Conservation (phyloP, 176 grass and related monocot species). For the Melocanna baccifera region DNA sequence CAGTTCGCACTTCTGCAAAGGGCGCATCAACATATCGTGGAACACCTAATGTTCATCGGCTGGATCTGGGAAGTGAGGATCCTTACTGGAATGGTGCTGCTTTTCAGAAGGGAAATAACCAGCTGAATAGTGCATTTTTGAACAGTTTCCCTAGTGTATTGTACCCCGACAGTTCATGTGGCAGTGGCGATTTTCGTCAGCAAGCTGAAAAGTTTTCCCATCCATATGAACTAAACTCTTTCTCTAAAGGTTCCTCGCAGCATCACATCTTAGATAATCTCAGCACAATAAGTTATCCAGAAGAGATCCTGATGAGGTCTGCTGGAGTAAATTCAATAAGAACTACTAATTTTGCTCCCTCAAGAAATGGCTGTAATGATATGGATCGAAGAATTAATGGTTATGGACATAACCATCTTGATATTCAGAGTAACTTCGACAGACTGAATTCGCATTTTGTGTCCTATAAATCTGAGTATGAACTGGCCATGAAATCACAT, state of each 20-base stretch:
- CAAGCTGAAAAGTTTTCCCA: constrained; percentile 26
- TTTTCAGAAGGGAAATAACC: constrained; percentile 25
- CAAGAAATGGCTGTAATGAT: constrained; percentile 21
- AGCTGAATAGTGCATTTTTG: constrained; percentile 11
- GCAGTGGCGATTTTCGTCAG: constrained; percentile 15
- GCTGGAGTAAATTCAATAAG: constrained; percentile 25
- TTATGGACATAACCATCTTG: constrained; percentile 1
- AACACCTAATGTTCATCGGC: constrained; percentile 14
- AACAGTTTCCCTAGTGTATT: constrained; percentile 26
- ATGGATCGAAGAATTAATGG: constrained; percentile 16
- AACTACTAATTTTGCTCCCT: constrained; percentile 23
- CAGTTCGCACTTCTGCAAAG: background rate
- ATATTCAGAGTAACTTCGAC: constrained; percentile 24
- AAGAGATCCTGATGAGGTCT: constrained; percentile 31
- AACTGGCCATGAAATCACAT: background rate
- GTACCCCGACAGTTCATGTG: constrained; percentile 37
- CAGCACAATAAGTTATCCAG: constrained; percentile 9
- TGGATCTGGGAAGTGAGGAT: constrained; percentile 17
- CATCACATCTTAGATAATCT: constrained; percentile 24
- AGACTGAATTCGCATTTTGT: background rate
- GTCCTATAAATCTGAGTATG: constrained; percentile 17
- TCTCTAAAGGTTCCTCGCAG: background rate
- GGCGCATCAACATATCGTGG: constrained; percentile 22
- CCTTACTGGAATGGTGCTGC: constrained; percentile 18
- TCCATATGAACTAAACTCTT: constrained; percentile 12